Base-by-base conservation (phyloP, 2,329 filamentous ascomycete species). In the Neurospora sp. region DNA sequence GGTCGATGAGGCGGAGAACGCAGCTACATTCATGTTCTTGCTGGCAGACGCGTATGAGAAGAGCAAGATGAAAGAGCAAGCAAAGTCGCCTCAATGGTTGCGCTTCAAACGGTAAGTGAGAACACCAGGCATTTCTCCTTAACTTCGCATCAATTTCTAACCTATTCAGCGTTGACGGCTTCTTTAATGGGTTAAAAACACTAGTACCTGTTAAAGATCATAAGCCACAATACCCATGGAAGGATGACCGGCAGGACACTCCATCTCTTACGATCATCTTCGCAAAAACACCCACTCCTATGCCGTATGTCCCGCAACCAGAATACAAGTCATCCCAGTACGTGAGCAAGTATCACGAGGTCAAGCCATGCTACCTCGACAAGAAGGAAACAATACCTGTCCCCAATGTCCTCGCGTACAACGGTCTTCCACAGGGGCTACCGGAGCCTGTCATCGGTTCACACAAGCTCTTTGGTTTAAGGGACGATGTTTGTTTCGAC, bases 401-500 rank as follows among this genome's bases (percentile, higher is more conserved):
- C 0, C 90, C 90, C 0, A 86, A 89, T 72, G 79, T 91, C 36
- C 91, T 87, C 76, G 89, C 88, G 1, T 92, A 91, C 74, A 81
- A 85, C 1, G 91, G 92, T 8, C 82, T 96, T 6, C 89, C 91
- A 1, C 86, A 90, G 74, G 91, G 92, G 12, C 92, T 93, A 79
- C 92, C 93, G 0, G 89, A 93, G 67, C 88, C 92, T 2, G 86
- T 89, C 1, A 86, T 96, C 74, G 93, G 93, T 3, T 94, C 91
- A 0, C 90, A 96, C 77, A 84, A 88, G 15, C 78, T 93, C 66
- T 81, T 97, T 4, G 93, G 92, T 0, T 79, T 97, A 52, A 84
- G 89, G 28, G 86, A 93, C 71, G 90, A 96, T 75, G 83, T 96
- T 15, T 97, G 93, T 80, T 97, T 96, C 77, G 93, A 97, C 76